Evolutionary conservation across 2,329 filamentous ascomycete genomes (phyloP).

Genomic region (Ascosphaera acerosa): DNA sequence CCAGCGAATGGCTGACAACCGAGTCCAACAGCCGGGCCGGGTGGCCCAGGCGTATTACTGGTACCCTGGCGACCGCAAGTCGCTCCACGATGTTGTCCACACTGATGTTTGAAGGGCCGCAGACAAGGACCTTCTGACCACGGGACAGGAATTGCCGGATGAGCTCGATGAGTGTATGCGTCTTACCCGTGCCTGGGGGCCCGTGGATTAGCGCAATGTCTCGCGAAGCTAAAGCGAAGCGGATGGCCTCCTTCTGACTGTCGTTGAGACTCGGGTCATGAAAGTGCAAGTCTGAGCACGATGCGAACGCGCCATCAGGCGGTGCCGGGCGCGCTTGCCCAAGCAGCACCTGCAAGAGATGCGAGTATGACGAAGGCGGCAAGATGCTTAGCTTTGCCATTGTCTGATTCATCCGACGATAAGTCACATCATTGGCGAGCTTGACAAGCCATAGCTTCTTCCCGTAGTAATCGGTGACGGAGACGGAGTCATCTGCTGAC

Average conservation of each 20-base stretch:
- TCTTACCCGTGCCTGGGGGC: slow-evolving; percentile 89
- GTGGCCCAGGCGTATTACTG: slow-evolving; percentile 75
- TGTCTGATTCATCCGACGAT: slow-evolving; percentile 39
- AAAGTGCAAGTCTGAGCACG: slow-evolving; percentile 25
- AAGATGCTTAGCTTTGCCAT: slow-evolving; percentile 34
- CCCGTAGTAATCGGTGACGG: slow-evolving; percentile 24
- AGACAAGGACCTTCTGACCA: slow-evolving; percentile 59
- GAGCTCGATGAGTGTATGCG: slow-evolving; percentile 82
- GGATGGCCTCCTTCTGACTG: slow-evolving; percentile 36
- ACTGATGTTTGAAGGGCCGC: slow-evolving; percentile 86
- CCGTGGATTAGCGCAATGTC: slow-evolving; percentile 85
- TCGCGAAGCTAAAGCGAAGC: slow-evolving; percentile 59
- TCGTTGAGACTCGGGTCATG: slow-evolving; percentile 31
- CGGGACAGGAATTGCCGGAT: slow-evolving; percentile 69
- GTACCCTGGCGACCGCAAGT: slow-evolving; percentile 56
- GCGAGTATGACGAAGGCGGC: slow-evolving; percentile 27
- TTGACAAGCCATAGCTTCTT: slow-evolving; percentile 41
- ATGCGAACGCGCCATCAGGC: slow-evolving; percentile 17
- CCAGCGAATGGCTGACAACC: slow-evolving; percentile 70
- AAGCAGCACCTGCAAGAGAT: slow-evolving; percentile 34
- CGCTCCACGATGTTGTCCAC: slow-evolving; percentile 97
- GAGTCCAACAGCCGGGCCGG: slow-evolving; percentile 73
- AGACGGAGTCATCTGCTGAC: not conserved
- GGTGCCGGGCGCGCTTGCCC: slow-evolving; percentile 30
- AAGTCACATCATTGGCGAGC: slow-evolving; percentile 39